phyloP scores from a whole-genome alignment of 169 alveolate species.

The Plasmodium gonderi region DNA sequence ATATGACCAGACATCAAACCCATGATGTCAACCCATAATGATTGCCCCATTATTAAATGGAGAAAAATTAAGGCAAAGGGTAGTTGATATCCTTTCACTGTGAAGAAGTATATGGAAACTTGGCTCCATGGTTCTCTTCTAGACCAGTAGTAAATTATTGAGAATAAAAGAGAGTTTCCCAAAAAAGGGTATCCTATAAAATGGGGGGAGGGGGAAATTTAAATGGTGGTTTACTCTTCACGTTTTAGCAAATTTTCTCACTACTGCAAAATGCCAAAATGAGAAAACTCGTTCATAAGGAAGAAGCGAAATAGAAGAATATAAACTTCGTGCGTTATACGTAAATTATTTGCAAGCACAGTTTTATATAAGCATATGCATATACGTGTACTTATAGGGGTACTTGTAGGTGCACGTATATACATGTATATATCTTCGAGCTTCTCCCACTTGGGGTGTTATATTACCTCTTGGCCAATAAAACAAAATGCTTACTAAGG shows the following conservation, averaged over 20 bases:
- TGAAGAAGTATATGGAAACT: slow-evolving; percentile 87
- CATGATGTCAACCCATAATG: slow-evolving; percentile 88
- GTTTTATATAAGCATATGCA: no score
- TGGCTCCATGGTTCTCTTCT: slow-evolving; percentile 88
- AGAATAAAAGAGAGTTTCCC: slow-evolving; percentile 83
- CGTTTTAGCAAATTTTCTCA: no score
- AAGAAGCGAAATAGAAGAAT: neutral
- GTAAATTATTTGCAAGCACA: neutral
- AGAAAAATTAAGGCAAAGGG: slow-evolving; percentile 90
- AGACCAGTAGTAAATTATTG: slow-evolving; percentile 91
- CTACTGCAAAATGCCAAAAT: neutral
- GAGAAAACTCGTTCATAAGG: neutral
- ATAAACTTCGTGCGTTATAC: neutral
- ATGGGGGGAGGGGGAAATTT: neutral
- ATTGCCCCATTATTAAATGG: slow-evolving; percentile 90
- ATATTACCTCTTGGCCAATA: slow-evolving; percentile 87
- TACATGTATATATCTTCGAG: no score
- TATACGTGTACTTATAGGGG: no score
- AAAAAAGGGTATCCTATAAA: slow-evolving; percentile 81
- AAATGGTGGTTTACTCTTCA: no score
- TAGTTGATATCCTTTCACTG: slow-evolving; percentile 88
- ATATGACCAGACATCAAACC: slow-evolving; percentile 91
- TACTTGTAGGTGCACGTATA: no score
- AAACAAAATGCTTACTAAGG: slow-evolving; percentile 80
- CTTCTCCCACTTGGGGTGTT: slow-evolving; percentile 45